Percentiles rank a stretch among this genome's conserved stretches.
Evolutionary conservation across 352 stramenopile species (phyloP).

Genomic region (Globisporangium uncinulatum): DNA sequence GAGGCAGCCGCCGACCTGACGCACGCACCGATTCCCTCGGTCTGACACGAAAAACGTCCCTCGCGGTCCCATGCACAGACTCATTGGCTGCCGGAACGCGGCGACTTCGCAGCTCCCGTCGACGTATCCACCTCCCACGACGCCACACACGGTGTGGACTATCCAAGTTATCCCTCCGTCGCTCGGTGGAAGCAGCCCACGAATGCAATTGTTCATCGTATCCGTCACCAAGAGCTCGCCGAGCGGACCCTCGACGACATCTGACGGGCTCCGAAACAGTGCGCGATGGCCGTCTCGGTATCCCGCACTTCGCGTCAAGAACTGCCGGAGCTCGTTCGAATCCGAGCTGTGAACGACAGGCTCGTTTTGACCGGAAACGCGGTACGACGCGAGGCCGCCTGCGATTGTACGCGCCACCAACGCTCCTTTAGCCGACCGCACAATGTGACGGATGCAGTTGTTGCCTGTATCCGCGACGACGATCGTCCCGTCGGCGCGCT

Average conservation of each 20-base stretch:
- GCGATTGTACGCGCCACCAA: slow-evolving; percentile 33
- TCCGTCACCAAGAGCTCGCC: slow-evolving; percentile 40
- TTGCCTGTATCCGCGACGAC: slow-evolving; percentile 46
- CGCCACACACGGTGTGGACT: slow-evolving; percentile 26
- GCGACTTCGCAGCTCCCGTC: slow-evolving; percentile 28
- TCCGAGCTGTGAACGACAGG: slow-evolving; percentile 3
- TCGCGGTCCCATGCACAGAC: slow-evolving; percentile 21
- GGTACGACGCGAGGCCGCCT: slow-evolving; percentile 15
- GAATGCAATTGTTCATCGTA: slow-evolving; percentile 59
- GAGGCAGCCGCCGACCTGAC: slow-evolving; percentile 29
- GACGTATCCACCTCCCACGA: slow-evolving; percentile 18
- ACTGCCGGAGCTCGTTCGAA: slow-evolving; percentile 3
- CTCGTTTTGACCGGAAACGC: not conserved
- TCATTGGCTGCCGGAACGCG: slow-evolving; percentile 31
- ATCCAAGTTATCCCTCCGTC: slow-evolving; percentile 15
- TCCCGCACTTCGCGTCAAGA: slow-evolving; percentile 16
- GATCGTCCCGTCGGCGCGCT: slow-evolving; percentile 30
- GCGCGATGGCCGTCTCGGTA: slow-evolving; percentile 25
- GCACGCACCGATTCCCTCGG: slow-evolving; percentile 36
- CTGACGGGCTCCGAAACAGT: slow-evolving; percentile 38
- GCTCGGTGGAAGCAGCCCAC: slow-evolving; percentile 18
- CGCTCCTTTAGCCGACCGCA: slow-evolving; percentile 16
- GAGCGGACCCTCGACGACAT: slow-evolving; percentile 18
- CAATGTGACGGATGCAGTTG: slow-evolving; percentile 46
- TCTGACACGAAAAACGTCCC: slow-evolving; percentile 36